Evolutionary conservation across 2,329 filamentous ascomycete genomes (phyloP), one percentile per base, ranked within the genome.

Genomic region (Apiospora pterosperma): DNA sequence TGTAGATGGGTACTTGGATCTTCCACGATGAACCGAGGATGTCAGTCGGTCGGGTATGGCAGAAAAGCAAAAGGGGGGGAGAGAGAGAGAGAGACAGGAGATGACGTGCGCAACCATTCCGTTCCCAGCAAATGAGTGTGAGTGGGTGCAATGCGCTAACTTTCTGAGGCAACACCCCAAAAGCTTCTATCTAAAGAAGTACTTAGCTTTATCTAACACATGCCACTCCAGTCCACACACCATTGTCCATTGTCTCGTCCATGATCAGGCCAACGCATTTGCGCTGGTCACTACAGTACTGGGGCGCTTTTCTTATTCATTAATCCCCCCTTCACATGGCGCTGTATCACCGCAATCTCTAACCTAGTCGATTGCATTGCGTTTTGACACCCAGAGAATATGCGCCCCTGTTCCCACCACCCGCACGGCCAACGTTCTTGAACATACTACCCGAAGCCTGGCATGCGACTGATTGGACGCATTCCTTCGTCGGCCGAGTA

Each of bases 361-460:
- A 55, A 55, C 34, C 14, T n/a, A 55, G 34, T 55, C 48, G 34
- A 55, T 55, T 55, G 44, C 31, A 34, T 55, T 34, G 48, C 48
- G 48, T 55, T 55, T 34, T 25, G 48, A 55, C 48, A 55, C 28
- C 16, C 28, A 34, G 16, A n/a, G 48, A 55, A 55, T 19, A 34
- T 55, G 48, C 48, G 58, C 58, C 34, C 12, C 58, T 10, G 34
- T 21, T 60, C 21, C n/a, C 34, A 28, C 39, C 34, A 39, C 19
- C 38, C n/a, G 60, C 38, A 62, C 36, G 21, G 25, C 25, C 60
- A 31, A 62, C 60, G 3, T 28, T 62, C 60, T 41, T 41, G 21
- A 61, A 34, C n/a, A 16, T 62, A 48, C 60, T 23, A 48, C 38
- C 38, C 60, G n/a, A 11, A 42, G 60, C 60, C 60, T 38, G 60